Conservation (phyloP, 116 monocot species). For the Phalaenopsis hybrid region DNA sequence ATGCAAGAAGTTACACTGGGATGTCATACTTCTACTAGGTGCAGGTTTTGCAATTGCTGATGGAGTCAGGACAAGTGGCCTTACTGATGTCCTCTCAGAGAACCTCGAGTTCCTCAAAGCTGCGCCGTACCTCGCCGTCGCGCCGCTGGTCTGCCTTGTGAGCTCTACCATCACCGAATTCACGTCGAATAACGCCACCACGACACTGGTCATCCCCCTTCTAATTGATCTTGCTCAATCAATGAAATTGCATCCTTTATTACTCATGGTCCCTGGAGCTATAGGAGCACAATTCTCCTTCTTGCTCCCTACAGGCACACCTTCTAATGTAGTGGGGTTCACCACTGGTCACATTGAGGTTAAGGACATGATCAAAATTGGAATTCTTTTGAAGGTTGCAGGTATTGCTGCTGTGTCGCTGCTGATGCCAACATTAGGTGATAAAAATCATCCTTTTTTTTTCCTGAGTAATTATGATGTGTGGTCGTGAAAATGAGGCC, state of each 20-base stretch:
- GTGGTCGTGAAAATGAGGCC: neutral
- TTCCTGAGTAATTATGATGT: neutral
- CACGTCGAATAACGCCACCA: slow-evolving; percentile 76
- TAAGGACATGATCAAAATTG: slow-evolving; percentile 70
- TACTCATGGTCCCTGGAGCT: slow-evolving; percentile 70
- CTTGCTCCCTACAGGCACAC: slow-evolving; percentile 74
- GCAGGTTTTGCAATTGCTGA: slow-evolving; percentile 91
- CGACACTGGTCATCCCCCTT: slow-evolving; percentile 71
- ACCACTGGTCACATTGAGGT: slow-evolving; percentile 58
- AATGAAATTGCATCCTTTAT: slow-evolving; percentile 59
- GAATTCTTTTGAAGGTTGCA: slow-evolving; percentile 62
- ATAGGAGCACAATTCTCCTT: slow-evolving; percentile 79
- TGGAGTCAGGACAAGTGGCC: slow-evolving; percentile 67
- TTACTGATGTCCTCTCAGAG: slow-evolving; percentile 52
- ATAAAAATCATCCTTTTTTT: neutral
- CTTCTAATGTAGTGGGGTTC: slow-evolving; percentile 78
- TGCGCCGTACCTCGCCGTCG: slow-evolving; percentile 43
- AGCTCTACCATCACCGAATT: slow-evolving; percentile 77
- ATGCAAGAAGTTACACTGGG: slow-evolving; percentile 93
- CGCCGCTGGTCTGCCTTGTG: slow-evolving; percentile 56
- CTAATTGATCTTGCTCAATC: slow-evolving; percentile 63
- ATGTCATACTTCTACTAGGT: slow-evolving; percentile 81
- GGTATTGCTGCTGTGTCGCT: slow-evolving; percentile 42
- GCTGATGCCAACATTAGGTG: slow-evolving; percentile 82
- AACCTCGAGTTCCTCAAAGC: slow-evolving; percentile 53